These are phyloP conservation scores for Echinochloa phyllopogon DNA, from an alignment of 176 grass and related monocot genomes.

Conservation along the genomic window DNA sequence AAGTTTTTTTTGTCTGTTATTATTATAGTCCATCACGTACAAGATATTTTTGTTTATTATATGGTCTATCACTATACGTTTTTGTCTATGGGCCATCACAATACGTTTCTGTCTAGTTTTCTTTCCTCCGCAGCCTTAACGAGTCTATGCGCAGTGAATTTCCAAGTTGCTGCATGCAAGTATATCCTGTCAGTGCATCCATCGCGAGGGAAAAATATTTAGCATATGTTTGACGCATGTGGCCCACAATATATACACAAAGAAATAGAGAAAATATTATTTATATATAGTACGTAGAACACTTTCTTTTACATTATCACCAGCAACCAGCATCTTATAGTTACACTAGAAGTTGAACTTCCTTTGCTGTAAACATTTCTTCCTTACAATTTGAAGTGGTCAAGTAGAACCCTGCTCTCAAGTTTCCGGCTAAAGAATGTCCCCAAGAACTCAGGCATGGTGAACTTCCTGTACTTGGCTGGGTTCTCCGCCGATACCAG, in stretches of 20 bases:
- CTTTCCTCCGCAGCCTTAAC: neutral
- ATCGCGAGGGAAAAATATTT: neutral
- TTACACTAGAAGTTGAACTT: no score
- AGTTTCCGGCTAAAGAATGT: neutral
- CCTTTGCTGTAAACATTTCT: neutral
- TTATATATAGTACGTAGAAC: neutral
- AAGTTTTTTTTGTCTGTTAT: no score
- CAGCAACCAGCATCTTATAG: no score
- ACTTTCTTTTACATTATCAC: no score
- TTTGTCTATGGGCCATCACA: neutral
- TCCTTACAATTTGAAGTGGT: neutral
- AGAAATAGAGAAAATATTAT: neutral
- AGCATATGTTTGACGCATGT: neutral
- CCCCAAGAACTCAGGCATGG: neutral
- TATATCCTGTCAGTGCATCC: neutral
- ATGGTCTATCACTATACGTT: neutral
- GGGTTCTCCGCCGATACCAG: neutral
- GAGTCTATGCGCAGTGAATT: neutral
- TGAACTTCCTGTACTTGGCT: neutral
- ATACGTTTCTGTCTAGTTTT: neutral
- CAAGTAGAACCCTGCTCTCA: neutral
- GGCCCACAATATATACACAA: neutral
- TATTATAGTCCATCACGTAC: no score
- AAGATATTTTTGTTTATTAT: no score
- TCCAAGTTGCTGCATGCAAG: neutral